Evolutionary conservation across 371 early-diverging fungal species (phyloP), one percentile per base, ranked within the genome.

Genomic region (Mortierella sp.): DNA sequence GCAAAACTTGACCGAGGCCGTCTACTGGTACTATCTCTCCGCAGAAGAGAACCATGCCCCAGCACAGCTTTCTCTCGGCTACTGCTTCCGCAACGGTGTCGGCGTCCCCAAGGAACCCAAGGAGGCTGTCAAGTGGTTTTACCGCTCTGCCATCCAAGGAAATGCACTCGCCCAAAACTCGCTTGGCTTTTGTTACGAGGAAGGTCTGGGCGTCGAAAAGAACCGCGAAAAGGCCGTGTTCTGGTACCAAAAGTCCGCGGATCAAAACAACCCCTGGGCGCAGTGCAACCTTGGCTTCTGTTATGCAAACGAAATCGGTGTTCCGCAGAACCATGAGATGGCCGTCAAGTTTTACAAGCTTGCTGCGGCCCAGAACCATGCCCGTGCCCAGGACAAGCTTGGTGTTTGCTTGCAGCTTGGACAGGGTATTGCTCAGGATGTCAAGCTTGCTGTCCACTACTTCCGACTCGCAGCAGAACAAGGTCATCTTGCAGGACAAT

Each of bases 281-380:
- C 93, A 93, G 70, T 92, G 94, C 80, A 94, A 93, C 60, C 82
- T 94, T 8, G 96, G 94, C 1, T 92, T 94, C 70, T 93, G 91
- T 51, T 94, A 89, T 76, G 94, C 94, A 41, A 89, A 94, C 76
- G 92, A 90, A 23, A 80, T 86, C 61, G 90, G 90, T 13, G 84
- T 90, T 1, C 76, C 69, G 23, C 78, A 82, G 62, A 81, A 90
- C 69, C 81, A 83, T 41, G 71, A 66, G 56, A 56, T 76, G 66
- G 89, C 90, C 0, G 81, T 88, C 54, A 82, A 83, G 67, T 80
- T 57, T 67, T 90, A 86, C 74, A 84, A 83, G 53, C 31, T 64
- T 51, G 72, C 80, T 7, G 82, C 87, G 13, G 83, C 57, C 21
- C 70, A 71, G 41, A 81, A 78, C 67, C 64, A 83, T 64, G 61